Base-by-base conservation (phyloP, 768 basidiomycete species). In the Inosperma sp. region DNA sequence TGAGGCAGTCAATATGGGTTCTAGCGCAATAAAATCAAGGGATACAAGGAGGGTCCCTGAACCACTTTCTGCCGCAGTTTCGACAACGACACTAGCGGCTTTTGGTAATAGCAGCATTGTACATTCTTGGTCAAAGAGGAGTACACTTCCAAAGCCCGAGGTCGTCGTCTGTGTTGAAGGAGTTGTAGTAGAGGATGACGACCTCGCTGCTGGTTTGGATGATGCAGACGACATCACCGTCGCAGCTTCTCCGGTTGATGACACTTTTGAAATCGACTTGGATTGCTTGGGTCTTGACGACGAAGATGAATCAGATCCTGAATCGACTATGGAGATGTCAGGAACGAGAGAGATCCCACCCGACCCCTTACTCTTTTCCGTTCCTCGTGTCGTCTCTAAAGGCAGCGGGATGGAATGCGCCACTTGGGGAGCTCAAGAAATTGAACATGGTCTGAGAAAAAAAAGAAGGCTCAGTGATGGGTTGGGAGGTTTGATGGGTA, bases 331-430 rank as follows among this genome's bases (percentile, higher is more conserved):
- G 33, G 7, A 7, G 17, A 8, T 27, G 7, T 12, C 17, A 25
- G 22, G 26, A 27, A 31, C 14, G 29, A 19, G 19, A 36, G 45
- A 17, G 17, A n/a, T 31, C 6, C 30, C 45, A 31, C 3, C 36
- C 36, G 31, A 26, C 5, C 48, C 7, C 10, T 27, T 51, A 12
- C 40, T 52, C 35, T 34, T 49, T 8, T 40, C 39, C 4, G 56
- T 57, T 9, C 56, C 56, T 25, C 56, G 56, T 33, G 25, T 57
- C 21, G 56, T 57, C 16, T 54, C 56, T 5, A 43, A 16, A 12
- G 56, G 56, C 25, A 55, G 53, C 33, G 56, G 56, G 17, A 54
- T 57, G 19, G 56, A 57, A 30, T 29, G 45, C 33, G 53, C 50
- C 6, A 34, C 44, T n/a, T 46, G 46, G n/a, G 40, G 52, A 7